phyloP scores from a whole-genome alignment of 805 yeast genomes.

The Candida nemodendra region DNA sequence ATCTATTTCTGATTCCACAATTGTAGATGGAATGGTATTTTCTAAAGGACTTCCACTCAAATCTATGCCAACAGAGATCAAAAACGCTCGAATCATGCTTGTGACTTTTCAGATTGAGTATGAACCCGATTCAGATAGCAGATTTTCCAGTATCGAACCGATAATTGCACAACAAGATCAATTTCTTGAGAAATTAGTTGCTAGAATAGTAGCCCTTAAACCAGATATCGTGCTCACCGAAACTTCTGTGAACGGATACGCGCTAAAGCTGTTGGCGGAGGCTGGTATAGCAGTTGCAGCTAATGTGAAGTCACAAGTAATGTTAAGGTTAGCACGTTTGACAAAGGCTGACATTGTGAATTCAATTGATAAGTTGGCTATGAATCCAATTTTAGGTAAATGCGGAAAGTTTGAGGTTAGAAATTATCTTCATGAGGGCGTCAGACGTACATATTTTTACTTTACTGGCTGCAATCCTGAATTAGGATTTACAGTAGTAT shows the following conservation, averaged over 20 bases:
- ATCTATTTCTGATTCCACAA: slow-evolving; percentile 51
- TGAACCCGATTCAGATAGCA: slow-evolving; percentile 45
- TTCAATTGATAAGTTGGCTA: slow-evolving; percentile 81
- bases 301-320: slow-evolving; percentile 76
- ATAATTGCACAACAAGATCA: slow-evolving; percentile 86
- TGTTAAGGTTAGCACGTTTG: slow-evolving; percentile 72
- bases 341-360: slow-evolving; percentile 83
- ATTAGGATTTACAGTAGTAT: slow-evolving; percentile 78
- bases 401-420: slow-evolving; percentile 73
- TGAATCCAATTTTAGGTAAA: slow-evolving; percentile 67
- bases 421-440: slow-evolving; percentile 54
- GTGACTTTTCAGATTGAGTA: slow-evolving; percentile 90
- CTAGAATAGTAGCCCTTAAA: slow-evolving; percentile 67
- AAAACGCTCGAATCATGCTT: slow-evolving; percentile 72
- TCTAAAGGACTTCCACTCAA: slow-evolving; percentile 81
- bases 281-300: slow-evolving; percentile 80
- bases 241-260: slow-evolving; percentile 79
- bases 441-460: slow-evolving; percentile 70
- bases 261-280: slow-evolving; percentile 65
- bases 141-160: slow-evolving; percentile 75
- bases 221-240: slow-evolving; percentile 82
- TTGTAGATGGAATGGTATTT: slow-evolving; percentile 78
- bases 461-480: slow-evolving; percentile 73
- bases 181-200: slow-evolving; percentile 76
- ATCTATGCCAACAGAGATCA: slow-evolving; percentile 65